These are phyloP conservation scores for Lecanicillium sp. DNA, from an alignment of 2,329 filamentous ascomycete species.

Conservation along the genomic window DNA sequence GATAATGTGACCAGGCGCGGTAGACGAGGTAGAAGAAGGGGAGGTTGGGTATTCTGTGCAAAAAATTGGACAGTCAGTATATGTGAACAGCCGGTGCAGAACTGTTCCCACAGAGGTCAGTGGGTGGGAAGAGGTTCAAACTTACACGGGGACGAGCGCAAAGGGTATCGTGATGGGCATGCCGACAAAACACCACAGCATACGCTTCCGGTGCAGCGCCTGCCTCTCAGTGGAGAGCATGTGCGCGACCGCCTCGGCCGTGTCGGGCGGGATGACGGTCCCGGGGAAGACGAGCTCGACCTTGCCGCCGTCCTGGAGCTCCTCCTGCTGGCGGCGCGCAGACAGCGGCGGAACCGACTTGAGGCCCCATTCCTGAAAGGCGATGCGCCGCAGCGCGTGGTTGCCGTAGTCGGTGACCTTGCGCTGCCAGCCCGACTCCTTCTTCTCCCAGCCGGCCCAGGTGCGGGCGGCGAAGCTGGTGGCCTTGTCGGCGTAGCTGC, in stretches of 20 bases:
- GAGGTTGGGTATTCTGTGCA: conserved; percentile 71
- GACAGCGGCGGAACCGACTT: conserved; percentile 87
- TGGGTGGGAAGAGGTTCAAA: conserved; percentile 11
- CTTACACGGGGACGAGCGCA: conserved; percentile 78
- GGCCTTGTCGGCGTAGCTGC: conserved; percentile 58
- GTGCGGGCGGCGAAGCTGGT: conserved; percentile 64
- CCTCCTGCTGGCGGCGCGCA: conserved; percentile 54
- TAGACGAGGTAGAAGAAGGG: conserved; percentile 96
- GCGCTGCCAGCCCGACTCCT: conserved; percentile 80
- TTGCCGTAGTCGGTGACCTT: conserved; percentile 83
- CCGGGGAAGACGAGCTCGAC: conserved; percentile 72
- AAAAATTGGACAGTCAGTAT: background rate
- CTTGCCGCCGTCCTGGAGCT: conserved; percentile 53
- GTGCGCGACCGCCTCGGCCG: conserved; percentile 57
- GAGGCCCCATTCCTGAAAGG: conserved; percentile 95
- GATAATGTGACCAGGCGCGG: conserved; percentile 86
- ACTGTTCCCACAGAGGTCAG: background rate
- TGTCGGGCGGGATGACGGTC: conserved; percentile 56
- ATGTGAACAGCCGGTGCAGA: background rate
- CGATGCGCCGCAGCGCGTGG: conserved; percentile 73
- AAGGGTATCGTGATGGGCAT: conserved; percentile 82
- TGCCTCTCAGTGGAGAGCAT: conserved; percentile 74
- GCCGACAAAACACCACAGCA: conserved; percentile 73
- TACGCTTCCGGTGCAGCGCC: conserved; percentile 63
- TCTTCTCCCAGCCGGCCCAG: conserved; percentile 84